Evolutionary conservation across 768 basidiomycete species (phyloP).

Genomic region (Chalciporus piperatus): DNA sequence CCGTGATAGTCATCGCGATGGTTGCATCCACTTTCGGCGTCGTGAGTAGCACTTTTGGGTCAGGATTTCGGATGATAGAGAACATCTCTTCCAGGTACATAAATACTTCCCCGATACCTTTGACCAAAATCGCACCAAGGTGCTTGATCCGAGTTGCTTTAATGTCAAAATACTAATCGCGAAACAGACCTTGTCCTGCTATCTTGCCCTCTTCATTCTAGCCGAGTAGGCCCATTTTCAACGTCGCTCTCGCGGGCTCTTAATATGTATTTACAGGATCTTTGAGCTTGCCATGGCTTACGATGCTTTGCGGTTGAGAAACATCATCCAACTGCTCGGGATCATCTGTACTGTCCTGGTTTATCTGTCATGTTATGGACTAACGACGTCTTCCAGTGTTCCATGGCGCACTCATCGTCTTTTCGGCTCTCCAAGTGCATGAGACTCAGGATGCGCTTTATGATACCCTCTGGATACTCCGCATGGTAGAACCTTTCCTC

Average conservation of each 20-base stretch:
- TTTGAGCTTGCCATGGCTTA: conserved; percentile 80
- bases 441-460: conserved; percentile 69
- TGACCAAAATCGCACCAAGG: conserved; percentile 49
- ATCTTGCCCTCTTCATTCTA: conserved; percentile 78
- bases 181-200: conserved; percentile 73
- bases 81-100: conserved; percentile 44
- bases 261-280: conserved; percentile 42
- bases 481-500: conserved; percentile 59
- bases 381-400: conserved; percentile 44
- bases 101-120: conserved; percentile 24
- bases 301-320: conserved; percentile 78
- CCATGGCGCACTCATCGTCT: conserved; percentile 70
- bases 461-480: conserved; percentile 57
- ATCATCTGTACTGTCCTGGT: conserved; percentile 54
- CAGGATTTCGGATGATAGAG: conserved; percentile 2
- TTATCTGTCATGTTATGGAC: background rate
- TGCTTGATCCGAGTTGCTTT: conserved; percentile 14
- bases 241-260: background rate
- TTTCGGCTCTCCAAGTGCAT: conserved; percentile 72
- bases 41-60: conserved; percentile 37
- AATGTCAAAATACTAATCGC: conserved; percentile 11
- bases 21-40: conserved; percentile 67
- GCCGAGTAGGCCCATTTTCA: conserved; percentile 57
- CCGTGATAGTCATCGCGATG: conserved; percentile 70
- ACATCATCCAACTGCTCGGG: conserved; percentile 74